These are phyloP conservation scores for Nepenthes mirabilis DNA, from an alignment of 148 eudicot species.

Conservation along the genomic window DNA sequence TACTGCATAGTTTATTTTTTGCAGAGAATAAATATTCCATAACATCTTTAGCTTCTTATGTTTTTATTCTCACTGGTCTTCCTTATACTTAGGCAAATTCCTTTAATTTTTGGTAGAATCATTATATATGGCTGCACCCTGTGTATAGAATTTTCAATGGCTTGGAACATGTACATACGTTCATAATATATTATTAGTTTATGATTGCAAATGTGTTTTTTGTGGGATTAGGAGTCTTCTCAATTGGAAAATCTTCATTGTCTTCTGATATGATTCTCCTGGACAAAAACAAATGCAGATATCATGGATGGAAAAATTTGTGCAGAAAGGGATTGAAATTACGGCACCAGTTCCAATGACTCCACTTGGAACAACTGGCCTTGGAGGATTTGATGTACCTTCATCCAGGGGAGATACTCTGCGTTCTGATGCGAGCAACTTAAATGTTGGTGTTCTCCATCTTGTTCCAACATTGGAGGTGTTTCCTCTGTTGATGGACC, in stretches of 20 bases:
- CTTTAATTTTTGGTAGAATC: no score
- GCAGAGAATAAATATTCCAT: no score
- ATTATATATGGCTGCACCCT: neutral
- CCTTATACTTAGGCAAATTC: no score
- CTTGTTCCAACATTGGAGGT: conserved; percentile 91
- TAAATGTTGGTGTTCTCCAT: conserved; percentile 96
- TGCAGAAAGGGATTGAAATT: conserved; percentile 82
- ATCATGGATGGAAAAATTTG: conserved; percentile 99
- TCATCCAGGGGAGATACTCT: conserved; percentile 72
- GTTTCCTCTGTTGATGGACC: conserved; percentile 74
- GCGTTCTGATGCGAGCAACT: conserved; percentile 88
- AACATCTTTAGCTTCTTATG: no score
- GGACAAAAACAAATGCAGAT: conserved; percentile 38
- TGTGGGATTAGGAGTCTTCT: neutral
- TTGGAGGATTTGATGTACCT: conserved; percentile 97
- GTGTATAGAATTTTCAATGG: neutral
- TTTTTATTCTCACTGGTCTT: no score
- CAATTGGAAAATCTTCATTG: neutral
- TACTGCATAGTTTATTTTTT: no score
- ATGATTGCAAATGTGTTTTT: no score
- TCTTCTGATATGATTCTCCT: neutral
- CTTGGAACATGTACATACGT: neutral
- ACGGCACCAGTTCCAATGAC: conserved; percentile 90
- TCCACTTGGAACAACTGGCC: conserved; percentile 81
- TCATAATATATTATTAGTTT: neutral